These are phyloP conservation scores for Lumnitzera racemosa DNA, from an alignment of 345 rosid species.

Conservation along the genomic window DNA sequence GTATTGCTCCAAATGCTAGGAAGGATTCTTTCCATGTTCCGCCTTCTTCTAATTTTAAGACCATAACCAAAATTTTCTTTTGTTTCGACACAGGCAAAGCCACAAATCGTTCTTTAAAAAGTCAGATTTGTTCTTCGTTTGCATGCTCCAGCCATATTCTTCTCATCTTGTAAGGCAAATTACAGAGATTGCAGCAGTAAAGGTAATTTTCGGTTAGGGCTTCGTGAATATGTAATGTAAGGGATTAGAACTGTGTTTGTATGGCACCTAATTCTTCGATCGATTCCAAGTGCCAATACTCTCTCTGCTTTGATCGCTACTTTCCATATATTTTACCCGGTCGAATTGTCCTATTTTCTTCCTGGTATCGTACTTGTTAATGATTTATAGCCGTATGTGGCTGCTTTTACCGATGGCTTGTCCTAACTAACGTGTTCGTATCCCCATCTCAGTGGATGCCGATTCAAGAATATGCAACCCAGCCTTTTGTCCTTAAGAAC, in stretches of 20 bases:
- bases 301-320: too few species aligned
- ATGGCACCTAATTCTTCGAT: too few species aligned
- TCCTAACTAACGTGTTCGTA: not conserved
- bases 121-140: conserved; percentile 35
- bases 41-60: not conserved
- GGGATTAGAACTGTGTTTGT: too few species aligned
- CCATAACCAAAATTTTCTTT: not conserved
- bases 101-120: conserved; percentile 30
- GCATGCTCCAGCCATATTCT: conserved; percentile 28
- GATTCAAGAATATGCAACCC: conserved; percentile 50
- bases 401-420: not conserved
- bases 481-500: conserved; percentile 35
- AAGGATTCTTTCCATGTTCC: too few species aligned
- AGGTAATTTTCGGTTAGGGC: conserved; percentile 11
- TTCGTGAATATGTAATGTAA: not conserved
- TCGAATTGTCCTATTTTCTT: too few species aligned
- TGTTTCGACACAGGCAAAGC: conserved; percentile 22
- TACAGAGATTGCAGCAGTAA: conserved; percentile 30
- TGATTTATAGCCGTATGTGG: not conserved
- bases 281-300: too few species aligned
- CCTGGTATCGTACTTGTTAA: not conserved
- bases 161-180: conserved; percentile 25
- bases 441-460: conserved; percentile 57
- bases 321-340: too few species aligned
- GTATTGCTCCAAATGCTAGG: too few species aligned